Conservation (phyloP, 2,329 filamentous ascomycete genomes). For the Paraphaeosphaeria sporulosa region DNA sequence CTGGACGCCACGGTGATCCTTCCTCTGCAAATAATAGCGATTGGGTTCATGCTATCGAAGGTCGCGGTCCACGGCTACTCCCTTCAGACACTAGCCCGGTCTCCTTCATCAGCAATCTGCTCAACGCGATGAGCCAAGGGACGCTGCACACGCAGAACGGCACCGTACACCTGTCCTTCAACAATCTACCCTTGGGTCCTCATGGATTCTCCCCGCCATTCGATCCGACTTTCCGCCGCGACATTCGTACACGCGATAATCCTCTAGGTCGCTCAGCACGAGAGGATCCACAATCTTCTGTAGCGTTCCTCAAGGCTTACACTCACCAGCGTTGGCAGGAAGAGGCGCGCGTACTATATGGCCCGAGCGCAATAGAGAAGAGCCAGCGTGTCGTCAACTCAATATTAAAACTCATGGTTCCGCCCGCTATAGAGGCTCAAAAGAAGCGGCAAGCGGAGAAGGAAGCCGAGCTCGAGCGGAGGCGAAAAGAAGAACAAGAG, state of each 20-base stretch:
- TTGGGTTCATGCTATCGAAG: slow-evolving; percentile 62
- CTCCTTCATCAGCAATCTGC: slow-evolving; percentile 65
- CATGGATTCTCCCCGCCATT: slow-evolving; percentile 36
- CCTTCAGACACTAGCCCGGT: slow-evolving; percentile 57
- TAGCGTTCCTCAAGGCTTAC: slow-evolving; percentile 74
- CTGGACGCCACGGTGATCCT: slow-evolving; percentile 34
- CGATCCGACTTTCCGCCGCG: slow-evolving; percentile 40
- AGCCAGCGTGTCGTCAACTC: slow-evolving; percentile 71
- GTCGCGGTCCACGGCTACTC: slow-evolving; percentile 54
- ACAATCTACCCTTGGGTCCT: slow-evolving; percentile 45
- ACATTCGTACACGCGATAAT: slow-evolving; percentile 40
- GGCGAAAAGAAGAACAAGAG: slow-evolving; percentile 67
- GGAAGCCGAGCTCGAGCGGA: slow-evolving; percentile 74
- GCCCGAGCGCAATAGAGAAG: slow-evolving; percentile 71
- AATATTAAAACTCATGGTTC: slow-evolving; percentile 77
- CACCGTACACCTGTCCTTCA: slow-evolving; percentile 61
- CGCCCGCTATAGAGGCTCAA: slow-evolving; percentile 82
- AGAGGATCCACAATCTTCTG: slow-evolving; percentile 74
- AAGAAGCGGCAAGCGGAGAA: slow-evolving; percentile 76
- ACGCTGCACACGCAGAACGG: slow-evolving; percentile 50
- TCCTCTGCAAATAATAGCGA: slow-evolving; percentile 48
- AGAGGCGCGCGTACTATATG: slow-evolving; percentile 87
- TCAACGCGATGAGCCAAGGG: slow-evolving; percentile 61
- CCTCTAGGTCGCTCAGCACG: slow-evolving; percentile 49
- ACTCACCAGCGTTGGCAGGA: slow-evolving; percentile 86